Conservation (phyloP, 2,329 filamentous ascomycete species). For the Hypoxylon rubiginosum region DNA sequence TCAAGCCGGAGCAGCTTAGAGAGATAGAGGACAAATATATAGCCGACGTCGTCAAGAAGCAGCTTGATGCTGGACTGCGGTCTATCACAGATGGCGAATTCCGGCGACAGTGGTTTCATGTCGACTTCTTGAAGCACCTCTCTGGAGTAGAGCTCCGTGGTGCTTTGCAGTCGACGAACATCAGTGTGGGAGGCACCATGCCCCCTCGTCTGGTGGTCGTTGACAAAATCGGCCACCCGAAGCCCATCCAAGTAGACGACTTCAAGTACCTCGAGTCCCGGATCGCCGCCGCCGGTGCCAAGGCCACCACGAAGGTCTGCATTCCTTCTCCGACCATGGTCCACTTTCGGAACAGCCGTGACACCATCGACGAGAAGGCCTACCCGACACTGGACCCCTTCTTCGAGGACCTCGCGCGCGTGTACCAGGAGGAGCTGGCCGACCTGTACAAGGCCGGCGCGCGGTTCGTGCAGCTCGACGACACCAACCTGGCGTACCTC, state of each 20-base stretch:
- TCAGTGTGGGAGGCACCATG: slow-evolving; percentile 63
- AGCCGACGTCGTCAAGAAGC: slow-evolving; percentile 61
- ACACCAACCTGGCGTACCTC: slow-evolving; percentile 71
- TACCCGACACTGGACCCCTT: slow-evolving; percentile 68
- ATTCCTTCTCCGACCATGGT: slow-evolving; percentile 72
- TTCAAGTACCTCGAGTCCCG: slow-evolving; percentile 66
- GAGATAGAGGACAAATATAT: slow-evolving; percentile 65
- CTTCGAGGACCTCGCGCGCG: slow-evolving; percentile 67
- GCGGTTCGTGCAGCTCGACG: slow-evolving; percentile 70
- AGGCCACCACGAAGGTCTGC: slow-evolving; percentile 65
- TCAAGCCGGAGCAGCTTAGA: slow-evolving; percentile 60
- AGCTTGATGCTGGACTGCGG: slow-evolving; percentile 63
- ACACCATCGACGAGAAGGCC: slow-evolving; percentile 64
- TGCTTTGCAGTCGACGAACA: slow-evolving; percentile 57
- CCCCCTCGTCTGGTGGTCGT: slow-evolving; percentile 68
- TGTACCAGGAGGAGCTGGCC: slow-evolving; percentile 67
- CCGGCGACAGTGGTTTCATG: slow-evolving; percentile 69
- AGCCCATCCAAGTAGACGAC: slow-evolving; percentile 68
- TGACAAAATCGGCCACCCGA: slow-evolving; percentile 66
- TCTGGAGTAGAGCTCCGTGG: slow-evolving; percentile 66
- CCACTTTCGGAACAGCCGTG: slow-evolving; percentile 68
- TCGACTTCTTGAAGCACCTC: slow-evolving; percentile 69
- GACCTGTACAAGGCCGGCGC: slow-evolving; percentile 65
- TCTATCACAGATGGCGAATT: slow-evolving; percentile 70
- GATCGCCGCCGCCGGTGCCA: slow-evolving; percentile 55